phyloP scores from a whole-genome alignment of 2,329 filamentous ascomycete species.

The Bipolaris victoriae region DNA sequence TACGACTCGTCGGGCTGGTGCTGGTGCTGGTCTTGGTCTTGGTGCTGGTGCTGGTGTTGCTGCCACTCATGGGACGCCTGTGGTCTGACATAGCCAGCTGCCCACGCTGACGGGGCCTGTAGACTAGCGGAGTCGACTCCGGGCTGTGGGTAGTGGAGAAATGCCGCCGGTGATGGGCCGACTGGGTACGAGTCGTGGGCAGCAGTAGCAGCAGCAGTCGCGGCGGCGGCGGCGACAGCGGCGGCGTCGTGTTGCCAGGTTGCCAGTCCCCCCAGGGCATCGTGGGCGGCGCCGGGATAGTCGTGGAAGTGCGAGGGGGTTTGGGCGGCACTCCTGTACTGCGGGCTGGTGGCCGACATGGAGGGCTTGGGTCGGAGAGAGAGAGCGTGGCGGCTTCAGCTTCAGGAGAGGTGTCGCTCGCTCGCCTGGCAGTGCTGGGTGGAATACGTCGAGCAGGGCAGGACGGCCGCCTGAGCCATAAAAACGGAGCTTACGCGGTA shows the following conservation, averaged over 20 bases:
- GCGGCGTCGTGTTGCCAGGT: slow-evolving; percentile 30
- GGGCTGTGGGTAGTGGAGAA: slow-evolving; percentile 35
- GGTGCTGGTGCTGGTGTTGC: background rate
- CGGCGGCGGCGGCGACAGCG: slow-evolving; percentile 4
- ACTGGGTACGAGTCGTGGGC: slow-evolving; percentile 28
- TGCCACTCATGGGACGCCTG: slow-evolving; percentile 27
- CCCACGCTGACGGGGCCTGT: slow-evolving; percentile 29
- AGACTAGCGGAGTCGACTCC: slow-evolving; percentile 33
- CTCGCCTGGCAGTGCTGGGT: slow-evolving; percentile 24
- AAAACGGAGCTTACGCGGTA: slow-evolving; percentile 26
- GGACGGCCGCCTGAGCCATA: slow-evolving; percentile 29
- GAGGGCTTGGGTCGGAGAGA: slow-evolving; percentile 34
- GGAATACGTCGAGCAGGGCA: slow-evolving; percentile 26
- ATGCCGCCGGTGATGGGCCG: slow-evolving; percentile 32
- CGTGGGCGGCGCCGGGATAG: slow-evolving; percentile 27
- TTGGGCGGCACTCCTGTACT: slow-evolving; percentile 37
- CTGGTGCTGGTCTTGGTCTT: background rate
- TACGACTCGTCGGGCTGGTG: slow-evolving; percentile 22
- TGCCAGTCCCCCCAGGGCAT: slow-evolving; percentile 34
- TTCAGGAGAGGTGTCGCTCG: slow-evolving; percentile 27
- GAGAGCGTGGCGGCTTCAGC: slow-evolving; percentile 34
- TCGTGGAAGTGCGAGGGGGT: slow-evolving; percentile 38
- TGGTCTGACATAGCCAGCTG: slow-evolving; percentile 24
- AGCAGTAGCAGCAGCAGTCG: slow-evolving; percentile 13
- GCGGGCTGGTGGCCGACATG: slow-evolving; percentile 40